Conservation (phyloP, 176 grass and related monocot species). For the Phoenix roebelenii region DNA sequence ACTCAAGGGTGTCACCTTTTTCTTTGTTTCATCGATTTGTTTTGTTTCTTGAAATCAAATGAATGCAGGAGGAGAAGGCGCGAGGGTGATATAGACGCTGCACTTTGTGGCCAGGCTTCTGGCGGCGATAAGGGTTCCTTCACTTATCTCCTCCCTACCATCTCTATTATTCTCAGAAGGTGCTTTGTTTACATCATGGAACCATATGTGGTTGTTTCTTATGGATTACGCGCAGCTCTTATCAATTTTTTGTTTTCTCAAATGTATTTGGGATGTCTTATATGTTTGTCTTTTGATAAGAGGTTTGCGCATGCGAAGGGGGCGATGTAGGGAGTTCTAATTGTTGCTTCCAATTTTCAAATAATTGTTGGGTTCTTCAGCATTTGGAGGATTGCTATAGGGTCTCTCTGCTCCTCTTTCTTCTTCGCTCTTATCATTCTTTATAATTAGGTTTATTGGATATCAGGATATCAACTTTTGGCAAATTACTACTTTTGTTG, state of each 20-base stretch:
- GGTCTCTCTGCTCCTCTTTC: conserved; percentile 14
- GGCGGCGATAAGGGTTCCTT: conserved; percentile 63
- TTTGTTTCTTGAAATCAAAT: no score
- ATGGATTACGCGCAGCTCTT: background rate
- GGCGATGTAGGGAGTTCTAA: conserved; percentile 65
- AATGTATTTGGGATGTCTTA: background rate
- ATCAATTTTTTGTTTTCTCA: background rate
- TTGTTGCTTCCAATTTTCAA: conserved; percentile 72
- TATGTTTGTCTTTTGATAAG: conserved; percentile 10
- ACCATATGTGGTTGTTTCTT: conserved; percentile 42
- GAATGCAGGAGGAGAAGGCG: conserved; percentile 67
- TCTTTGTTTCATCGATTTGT: background rate
- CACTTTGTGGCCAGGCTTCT: conserved; percentile 59
- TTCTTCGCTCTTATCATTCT: background rate
- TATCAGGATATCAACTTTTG: no score
- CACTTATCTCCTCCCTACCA: conserved; percentile 56
- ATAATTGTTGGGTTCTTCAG: conserved; percentile 73
- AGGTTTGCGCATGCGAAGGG: conserved; percentile 80
- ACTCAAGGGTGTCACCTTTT: background rate
- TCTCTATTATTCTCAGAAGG: conserved; percentile 65
- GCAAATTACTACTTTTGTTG: no score
- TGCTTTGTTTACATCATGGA: conserved; percentile 52
- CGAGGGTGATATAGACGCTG: conserved; percentile 71
- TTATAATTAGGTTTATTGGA: no score
- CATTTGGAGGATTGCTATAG: conserved; percentile 70